Conservation (phyloP, 2,329 filamentous ascomycete species). For the Fusarium solani-melongenae region DNA sequence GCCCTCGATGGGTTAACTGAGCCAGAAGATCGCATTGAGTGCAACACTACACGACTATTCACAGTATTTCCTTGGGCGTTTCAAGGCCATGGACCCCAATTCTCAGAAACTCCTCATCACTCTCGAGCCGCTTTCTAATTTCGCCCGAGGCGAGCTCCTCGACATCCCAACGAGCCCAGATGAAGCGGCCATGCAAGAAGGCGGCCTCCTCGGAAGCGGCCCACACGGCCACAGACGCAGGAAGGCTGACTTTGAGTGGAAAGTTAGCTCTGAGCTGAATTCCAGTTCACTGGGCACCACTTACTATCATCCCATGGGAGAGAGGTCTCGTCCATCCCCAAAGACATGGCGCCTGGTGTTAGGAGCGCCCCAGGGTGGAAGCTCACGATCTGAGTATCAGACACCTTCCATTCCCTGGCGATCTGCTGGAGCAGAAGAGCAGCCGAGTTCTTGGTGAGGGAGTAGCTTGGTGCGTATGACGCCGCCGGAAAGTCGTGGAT, state of each 20-base stretch:
- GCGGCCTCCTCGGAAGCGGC: not conserved
- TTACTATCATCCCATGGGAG: constrained; percentile 2
- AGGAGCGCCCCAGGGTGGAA: constrained; percentile 1
- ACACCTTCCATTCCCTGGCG: not conserved
- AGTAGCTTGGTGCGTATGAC: constrained; percentile 4
- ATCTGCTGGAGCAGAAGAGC: constrained; percentile 1
- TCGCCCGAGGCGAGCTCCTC: not conserved
- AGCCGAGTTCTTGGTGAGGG: constrained; percentile 2
- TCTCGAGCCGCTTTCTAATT: not conserved
- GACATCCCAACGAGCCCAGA: constrained; percentile 8
- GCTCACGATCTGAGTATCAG: constrained; percentile 6
- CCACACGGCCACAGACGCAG: constrained; percentile 1
- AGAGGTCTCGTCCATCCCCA: not conserved
- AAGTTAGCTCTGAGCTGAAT: not conserved
- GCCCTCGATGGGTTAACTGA: too few relatives aligned
- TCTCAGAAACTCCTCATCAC: not conserved
- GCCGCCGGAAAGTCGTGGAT: constrained; percentile 2
- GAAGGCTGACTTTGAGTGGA: not conserved
- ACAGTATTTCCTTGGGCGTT: not conserved
- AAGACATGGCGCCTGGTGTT: not conserved
- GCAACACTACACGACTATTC: not conserved
- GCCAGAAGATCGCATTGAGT: too few relatives aligned
- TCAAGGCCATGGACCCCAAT: constrained; percentile 1
- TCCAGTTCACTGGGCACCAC: not conserved
- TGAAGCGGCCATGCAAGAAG: not conserved